Base-by-base conservation (phyloP, 2,329 filamentous ascomycete genomes). In the Leptographium radiaticola region DNA sequence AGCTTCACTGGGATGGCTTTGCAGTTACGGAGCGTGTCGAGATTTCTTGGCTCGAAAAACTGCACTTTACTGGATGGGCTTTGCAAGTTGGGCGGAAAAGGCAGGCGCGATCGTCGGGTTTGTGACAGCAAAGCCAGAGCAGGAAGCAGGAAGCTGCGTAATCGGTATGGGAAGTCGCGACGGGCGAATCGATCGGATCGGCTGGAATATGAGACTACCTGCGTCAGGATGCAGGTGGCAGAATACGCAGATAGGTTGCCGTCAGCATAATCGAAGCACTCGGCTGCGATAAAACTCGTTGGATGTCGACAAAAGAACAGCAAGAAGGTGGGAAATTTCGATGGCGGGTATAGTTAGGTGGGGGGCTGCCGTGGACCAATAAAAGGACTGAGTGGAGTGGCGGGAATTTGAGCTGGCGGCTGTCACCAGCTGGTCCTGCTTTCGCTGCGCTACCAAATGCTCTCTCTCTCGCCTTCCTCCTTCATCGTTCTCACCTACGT, bases 21-120 rank as follows among this genome's bases (percentile, higher is more conserved):
- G 39, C 4, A 46, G 44, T 46, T 46, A 46, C 44, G 25, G 30
- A 13, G 25, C 42, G 42, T 25, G 42, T 44, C 42, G 42, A 12
- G 18, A 2, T 44, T 30, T 47, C 44, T 34, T n/a, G 20, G 18
- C 30, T 40, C 12, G 25, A 25, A 42, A 12, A 51, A 25, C 33
- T 36, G 30, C 31, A 45, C 42, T 52, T 51, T 51, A 51, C 50
- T 52, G 50, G 31, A 36, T 45, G 50, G 50, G 36, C 40, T 36
- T 40, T 39, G 50, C 49, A 43, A 30, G 15, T 33, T 18, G 15
- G 48, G 30, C 43, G 49, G 25, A 43, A 34, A 49, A 42, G 49
- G 49, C 38, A 51, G 49, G 49, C 49, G 49, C 49, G 49, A 51
- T 20, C 31, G 13, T 13, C 30, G 44, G 48, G 25, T 25, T 36